A percentile compares a stretch with the other conserved stretches of the same genome.
Conservation (phyloP, 495 filamentous ascomycete genomes). For the Aspergillus steynii region DNA sequence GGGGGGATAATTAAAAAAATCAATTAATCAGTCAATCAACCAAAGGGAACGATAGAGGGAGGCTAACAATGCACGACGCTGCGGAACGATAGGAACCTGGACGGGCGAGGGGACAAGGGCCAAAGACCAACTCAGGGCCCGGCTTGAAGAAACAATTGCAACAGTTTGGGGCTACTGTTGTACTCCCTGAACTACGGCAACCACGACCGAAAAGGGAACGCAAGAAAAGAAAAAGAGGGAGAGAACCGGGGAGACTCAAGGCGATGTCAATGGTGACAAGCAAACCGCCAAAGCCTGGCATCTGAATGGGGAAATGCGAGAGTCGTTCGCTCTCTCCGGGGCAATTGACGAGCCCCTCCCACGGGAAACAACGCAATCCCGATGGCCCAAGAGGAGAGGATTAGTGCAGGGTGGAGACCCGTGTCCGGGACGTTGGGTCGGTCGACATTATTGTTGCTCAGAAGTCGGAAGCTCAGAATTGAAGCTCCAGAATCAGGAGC, state of each 20-base stretch:
- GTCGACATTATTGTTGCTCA: slow-evolving; percentile 15
- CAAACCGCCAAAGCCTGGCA: neutral
- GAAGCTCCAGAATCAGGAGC: slow-evolving; percentile 27
- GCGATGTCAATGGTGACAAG: neutral
- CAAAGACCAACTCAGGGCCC: slow-evolving; percentile 13
- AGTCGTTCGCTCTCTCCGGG: neutral
- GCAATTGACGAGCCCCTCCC: slow-evolving; percentile 14
- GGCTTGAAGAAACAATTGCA: slow-evolving; percentile 19
- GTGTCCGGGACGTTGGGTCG: slow-evolving; percentile 35
- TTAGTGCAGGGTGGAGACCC: slow-evolving; percentile 28
- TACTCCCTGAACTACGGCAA: slow-evolving; percentile 23
- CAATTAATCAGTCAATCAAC: neutral
- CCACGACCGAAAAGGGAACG: slow-evolving; percentile 7
- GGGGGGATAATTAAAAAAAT: too few species aligned
- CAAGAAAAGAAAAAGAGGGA: slow-evolving; percentile 1
- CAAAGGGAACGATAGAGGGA: slow-evolving; percentile 7
- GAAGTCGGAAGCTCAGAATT: slow-evolving; percentile 17
- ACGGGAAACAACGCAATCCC: slow-evolving; percentile 20
- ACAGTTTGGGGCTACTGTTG: slow-evolving; percentile 27
- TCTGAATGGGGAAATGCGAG: neutral
- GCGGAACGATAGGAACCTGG: slow-evolving; percentile 17
- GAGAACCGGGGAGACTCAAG: neutral
- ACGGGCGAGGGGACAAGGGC: slow-evolving; percentile 18
- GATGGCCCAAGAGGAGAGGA: slow-evolving; percentile 14
- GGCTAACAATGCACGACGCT: slow-evolving; percentile 24